Evolutionary conservation across 768 basidiomycete genomes (phyloP), one percentile per base, ranked within the genome.

Genomic region (Tubosaeta brunneosetosa): DNA sequence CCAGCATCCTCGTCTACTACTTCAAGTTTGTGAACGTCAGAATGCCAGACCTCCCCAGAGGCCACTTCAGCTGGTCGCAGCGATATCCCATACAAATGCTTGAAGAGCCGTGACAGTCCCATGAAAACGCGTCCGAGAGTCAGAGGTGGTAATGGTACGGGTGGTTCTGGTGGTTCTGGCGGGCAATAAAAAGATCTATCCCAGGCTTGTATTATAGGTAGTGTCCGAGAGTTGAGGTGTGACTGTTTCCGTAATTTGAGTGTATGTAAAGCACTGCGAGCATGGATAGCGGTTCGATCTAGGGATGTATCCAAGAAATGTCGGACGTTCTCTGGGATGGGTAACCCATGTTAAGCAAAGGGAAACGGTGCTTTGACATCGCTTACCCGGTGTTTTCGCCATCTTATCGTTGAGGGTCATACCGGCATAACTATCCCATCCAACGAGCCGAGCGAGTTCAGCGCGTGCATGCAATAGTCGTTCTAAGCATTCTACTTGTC

Each of bases 141-240:
- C 55, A 92, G 77, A 27, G 84, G 78, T 27, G 85, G 83, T 55
- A 91, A 72, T 55, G 88, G 71, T 67, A 88, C 74, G 51, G 88
- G 82, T 26, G 91, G 87, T 12, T 84, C 80, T 27, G 85, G 84
- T 11, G 84, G 81, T 68, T 89, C 84, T 4, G 85, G 85, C 1
- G 88, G 86, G 52, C 91, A 88, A 68, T 93, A 97, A 66, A 86
- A 95, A 59, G 97, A 94, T 58, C 94, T 80, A 71, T 98, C 97
- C 97, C 97, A 99, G n/a, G 93, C 86, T 57, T 95, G 82, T 47
- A 98, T 82, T 22, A 74, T 73, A 40, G 88, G 88, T 43, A 80
- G 72, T 19, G 76, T 70, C 0, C 77, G 72, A 2, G 83, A 75
- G 19, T 74, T 70, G 27, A 92, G 80, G 60, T 88, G 85, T 9